These are phyloP conservation scores for Acer yangbiense DNA, from an alignment of 345 rosid genomes.

Conservation along the genomic window DNA sequence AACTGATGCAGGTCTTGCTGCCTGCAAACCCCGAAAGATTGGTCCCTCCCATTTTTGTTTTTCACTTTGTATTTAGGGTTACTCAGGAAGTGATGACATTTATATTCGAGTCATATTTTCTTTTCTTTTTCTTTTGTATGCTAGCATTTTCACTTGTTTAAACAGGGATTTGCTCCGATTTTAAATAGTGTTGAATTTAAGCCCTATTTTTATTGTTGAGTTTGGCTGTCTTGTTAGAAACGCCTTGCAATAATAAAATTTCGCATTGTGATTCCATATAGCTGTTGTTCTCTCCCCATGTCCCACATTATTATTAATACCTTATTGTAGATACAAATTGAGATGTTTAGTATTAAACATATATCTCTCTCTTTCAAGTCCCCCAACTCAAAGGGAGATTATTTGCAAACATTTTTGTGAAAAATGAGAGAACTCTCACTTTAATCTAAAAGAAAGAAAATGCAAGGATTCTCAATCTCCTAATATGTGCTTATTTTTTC, in stretches of 20 bases:
- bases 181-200: neutral
- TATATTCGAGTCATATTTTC: slow-evolving; percentile 4
- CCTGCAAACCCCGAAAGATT: neutral
- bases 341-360: no score
- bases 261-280: neutral
- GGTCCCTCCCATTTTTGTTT: slow-evolving; percentile 11
- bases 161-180: slow-evolving; percentile 4
- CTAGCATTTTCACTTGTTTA: slow-evolving; percentile 6
- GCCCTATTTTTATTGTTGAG: neutral
- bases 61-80: slow-evolving; percentile 12
- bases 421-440: no score
- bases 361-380: no score
- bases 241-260: neutral
- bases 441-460: no score
- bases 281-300: no score
- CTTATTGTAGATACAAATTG: no score
- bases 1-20: slow-evolving; percentile 12
- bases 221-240: slow-evolving; percentile 7
- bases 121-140: neutral
- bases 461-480: no score
- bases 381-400: no score
- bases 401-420: no score
- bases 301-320: no score
- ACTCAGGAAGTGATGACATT: slow-evolving; percentile 7
- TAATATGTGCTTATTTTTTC: no score